A percentile compares a stretch with the other conserved stretches of the same genome.
Evolutionary conservation across 129 eudicot genomes (phyloP).

Genomic region (Tanacetum coccineum): DNA sequence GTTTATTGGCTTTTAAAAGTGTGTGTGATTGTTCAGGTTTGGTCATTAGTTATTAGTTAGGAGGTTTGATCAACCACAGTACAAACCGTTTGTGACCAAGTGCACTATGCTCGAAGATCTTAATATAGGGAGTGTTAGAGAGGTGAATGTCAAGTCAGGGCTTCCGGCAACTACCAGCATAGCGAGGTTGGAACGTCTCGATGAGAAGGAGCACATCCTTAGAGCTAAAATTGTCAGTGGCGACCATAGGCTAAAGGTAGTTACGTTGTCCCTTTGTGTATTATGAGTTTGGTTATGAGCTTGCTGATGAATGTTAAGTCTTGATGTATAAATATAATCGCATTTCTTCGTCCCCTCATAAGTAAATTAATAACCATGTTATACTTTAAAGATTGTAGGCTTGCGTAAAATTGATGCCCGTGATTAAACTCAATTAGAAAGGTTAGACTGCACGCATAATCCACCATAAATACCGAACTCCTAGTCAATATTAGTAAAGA

Average conservation of each 20-base stretch:
- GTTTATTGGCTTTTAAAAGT: not conserved
- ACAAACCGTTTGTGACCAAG: constrained; percentile 73
- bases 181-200: constrained; percentile 62
- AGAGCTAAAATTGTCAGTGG: constrained; percentile 69
- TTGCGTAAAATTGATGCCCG: too few relatives aligned
- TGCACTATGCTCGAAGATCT: constrained; percentile 60
- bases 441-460: too few relatives aligned
- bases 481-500: too few relatives aligned
- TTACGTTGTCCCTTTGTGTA: not conserved
- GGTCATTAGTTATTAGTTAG: constrained; percentile 81
- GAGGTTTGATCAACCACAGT: constrained; percentile 83
- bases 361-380: too few relatives aligned
- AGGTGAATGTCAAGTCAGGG: constrained; percentile 73
- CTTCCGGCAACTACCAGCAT: constrained; percentile 89
- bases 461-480: too few relatives aligned
- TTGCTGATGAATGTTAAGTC: too few relatives aligned
- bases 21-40: constrained; percentile 42
- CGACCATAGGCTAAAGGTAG: constrained; percentile 75
- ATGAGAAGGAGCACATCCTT: constrained; percentile 68
- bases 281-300: not conserved
- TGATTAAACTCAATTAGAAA: too few relatives aligned
- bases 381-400: too few relatives aligned
- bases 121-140: constrained; percentile 69
- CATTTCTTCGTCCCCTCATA: too few relatives aligned
- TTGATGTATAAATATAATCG: too few relatives aligned